Conservation (phyloP, 1,139 yeast species). For the Protomyces gravidus region DNA sequence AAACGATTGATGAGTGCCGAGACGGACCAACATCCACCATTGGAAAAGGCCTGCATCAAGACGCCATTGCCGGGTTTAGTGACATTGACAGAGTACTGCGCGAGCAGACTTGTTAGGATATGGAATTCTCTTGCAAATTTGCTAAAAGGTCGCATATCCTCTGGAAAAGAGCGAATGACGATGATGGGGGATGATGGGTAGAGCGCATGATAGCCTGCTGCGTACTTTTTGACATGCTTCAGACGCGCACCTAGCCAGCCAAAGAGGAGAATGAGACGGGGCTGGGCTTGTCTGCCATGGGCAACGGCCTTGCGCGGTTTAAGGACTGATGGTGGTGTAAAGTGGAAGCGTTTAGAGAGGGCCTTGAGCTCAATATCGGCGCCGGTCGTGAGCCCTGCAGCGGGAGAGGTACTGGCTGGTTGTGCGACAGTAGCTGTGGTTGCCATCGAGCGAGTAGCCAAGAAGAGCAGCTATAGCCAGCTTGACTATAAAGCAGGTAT, state of each 20-base stretch:
- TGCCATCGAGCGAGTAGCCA: too few relatives aligned
- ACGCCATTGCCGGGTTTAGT: slow-evolving; percentile 21
- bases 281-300: slow-evolving; percentile 2
- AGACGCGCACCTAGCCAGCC: slow-evolving; percentile 26
- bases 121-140: slow-evolving; percentile 21
- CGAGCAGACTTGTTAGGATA: slow-evolving; percentile 11
- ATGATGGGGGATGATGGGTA: slow-evolving; percentile 28
- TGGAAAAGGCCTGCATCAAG: slow-evolving; percentile 21
- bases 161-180: slow-evolving; percentile 18
- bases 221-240: slow-evolving; percentile 23
- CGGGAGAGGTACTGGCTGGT: too few relatives aligned
- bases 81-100: slow-evolving; percentile 13
- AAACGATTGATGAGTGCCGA: slow-evolving; percentile 20
- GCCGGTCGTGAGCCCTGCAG: too few relatives aligned
- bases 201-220: slow-evolving; percentile 19
- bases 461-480: too few relatives aligned
- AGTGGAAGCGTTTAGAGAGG: slow-evolving; percentile 21
- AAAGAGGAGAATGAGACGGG: slow-evolving; percentile 21
- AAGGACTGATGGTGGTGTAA: slow-evolving; percentile 18
- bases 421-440: too few relatives aligned
- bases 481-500: too few relatives aligned
- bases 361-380: slow-evolving; percentile 10
- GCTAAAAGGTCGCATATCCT: slow-evolving; percentile 21
- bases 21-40: slow-evolving; percentile 23
- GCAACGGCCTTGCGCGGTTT: neutral